phyloP scores from a whole-genome alignment of 768 basidiomycete genomes.

The Mycena amicta region DNA sequence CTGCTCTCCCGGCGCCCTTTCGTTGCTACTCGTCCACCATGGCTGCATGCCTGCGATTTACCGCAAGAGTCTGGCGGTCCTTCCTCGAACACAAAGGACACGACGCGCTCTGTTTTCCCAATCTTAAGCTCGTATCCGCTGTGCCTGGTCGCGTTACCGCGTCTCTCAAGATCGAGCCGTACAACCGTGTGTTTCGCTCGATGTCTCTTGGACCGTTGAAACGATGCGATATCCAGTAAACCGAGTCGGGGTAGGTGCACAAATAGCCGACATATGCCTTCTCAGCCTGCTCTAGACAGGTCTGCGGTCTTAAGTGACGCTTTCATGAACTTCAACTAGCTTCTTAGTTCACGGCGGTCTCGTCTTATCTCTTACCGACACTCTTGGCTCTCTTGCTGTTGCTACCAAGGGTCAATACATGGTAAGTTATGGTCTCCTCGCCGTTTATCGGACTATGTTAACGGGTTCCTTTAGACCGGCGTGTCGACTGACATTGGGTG shows the following conservation, averaged over 20 bases:
- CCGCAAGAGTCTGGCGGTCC: slow-evolving; percentile 62
- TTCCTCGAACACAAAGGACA: slow-evolving; percentile 83
- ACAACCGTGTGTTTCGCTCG: slow-evolving; percentile 64
- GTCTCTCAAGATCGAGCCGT: slow-evolving; percentile 71
- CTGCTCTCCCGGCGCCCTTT: neutral
- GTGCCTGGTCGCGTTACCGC: slow-evolving; percentile 73
- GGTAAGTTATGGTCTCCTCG: slow-evolving; percentile 34
- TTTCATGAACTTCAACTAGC: no score
- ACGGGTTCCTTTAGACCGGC: slow-evolving; percentile 48
- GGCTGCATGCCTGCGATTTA: slow-evolving; percentile 13
- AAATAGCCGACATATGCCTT: slow-evolving; percentile 1
- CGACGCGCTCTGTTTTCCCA: slow-evolving; percentile 78
- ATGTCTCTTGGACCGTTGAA: no score
- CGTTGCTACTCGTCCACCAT: neutral
- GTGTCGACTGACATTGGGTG: slow-evolving; percentile 78
- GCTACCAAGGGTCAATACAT: slow-evolving; percentile 81
- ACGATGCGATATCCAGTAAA: slow-evolving; percentile 54
- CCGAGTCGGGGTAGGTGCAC: slow-evolving; percentile 66
- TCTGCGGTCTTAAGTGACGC: slow-evolving; percentile 16
- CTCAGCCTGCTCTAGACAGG: slow-evolving; percentile 38
- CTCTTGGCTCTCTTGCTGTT: slow-evolving; percentile 82
- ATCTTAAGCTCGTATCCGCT: slow-evolving; percentile 48
- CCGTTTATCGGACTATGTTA: neutral
- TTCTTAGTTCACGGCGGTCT: slow-evolving; percentile 74
- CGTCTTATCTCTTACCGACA: slow-evolving; percentile 81